These are phyloP conservation scores for Ophiostoma ips DNA, from an alignment of 2,329 filamentous ascomycete genomes.

Conservation along the genomic window DNA sequence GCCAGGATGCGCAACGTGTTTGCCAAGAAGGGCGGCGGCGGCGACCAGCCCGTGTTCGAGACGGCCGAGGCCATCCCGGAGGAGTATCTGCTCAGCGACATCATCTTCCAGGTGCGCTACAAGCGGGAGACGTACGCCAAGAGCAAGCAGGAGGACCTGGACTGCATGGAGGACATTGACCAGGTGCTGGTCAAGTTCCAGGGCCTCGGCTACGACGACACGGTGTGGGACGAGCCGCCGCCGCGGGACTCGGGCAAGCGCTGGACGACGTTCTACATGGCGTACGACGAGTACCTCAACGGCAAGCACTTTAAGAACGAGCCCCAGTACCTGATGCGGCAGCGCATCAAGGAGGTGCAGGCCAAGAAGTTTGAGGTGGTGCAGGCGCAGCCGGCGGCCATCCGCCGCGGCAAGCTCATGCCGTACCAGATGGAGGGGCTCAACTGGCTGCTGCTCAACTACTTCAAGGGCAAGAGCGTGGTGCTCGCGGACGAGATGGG, in stretches of 20 bases:
- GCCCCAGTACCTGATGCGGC: conserved; percentile 44
- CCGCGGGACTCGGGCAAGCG: conserved; percentile 45
- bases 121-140: conserved; percentile 15
- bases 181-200: conserved; percentile 81
- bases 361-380: conserved; percentile 53
- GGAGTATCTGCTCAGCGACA: conserved; percentile 72
- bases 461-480: conserved; percentile 66
- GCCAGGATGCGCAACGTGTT: conserved; percentile 59
- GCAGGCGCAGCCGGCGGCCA: conserved; percentile 54
- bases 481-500: conserved; percentile 98
- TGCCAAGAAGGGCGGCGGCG: conserved; percentile 50
- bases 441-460: conserved; percentile 92
- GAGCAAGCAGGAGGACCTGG: conserved; percentile 48
- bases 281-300: conserved; percentile 75
- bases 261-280: conserved; percentile 67
- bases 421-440: conserved; percentile 83
- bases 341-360: conserved; percentile 56
- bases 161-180: conserved; percentile 56
- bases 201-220: conserved; percentile 79
- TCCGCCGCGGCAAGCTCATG: conserved; percentile 69
- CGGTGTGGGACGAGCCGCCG: conserved; percentile 79
- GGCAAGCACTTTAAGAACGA: conserved; percentile 56
- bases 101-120: conserved; percentile 73
- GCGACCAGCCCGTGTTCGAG: conserved; percentile 51
- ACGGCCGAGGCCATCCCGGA: conserved; percentile 73